Conservation (phyloP, 2,329 filamentous ascomycete genomes). For the Aspergillus piperis region DNA sequence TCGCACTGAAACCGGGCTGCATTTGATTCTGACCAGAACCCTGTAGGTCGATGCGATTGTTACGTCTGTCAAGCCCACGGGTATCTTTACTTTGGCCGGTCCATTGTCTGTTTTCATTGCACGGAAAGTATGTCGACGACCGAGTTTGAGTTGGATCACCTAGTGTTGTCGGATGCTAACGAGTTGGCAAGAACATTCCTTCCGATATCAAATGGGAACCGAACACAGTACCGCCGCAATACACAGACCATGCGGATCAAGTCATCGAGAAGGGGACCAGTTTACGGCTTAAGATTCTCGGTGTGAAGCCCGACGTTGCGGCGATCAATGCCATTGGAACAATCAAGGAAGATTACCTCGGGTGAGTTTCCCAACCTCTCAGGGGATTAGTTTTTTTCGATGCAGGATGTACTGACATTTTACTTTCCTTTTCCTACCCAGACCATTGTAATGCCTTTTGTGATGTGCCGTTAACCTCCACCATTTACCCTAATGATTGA, state of each 20-base stretch:
- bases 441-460: slow-evolving; percentile 34
- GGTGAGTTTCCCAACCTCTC: slow-evolving; percentile 35
- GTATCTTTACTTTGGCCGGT: slow-evolving; percentile 65
- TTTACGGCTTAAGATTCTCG: slow-evolving; percentile 90
- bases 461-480: slow-evolving; percentile 23
- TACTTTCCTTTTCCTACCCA: slow-evolving; percentile 8
- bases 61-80: slow-evolving; percentile 84
- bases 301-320: slow-evolving; percentile 87
- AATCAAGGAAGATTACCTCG: slow-evolving; percentile 73
- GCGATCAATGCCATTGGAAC: slow-evolving; percentile 97
- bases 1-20: background rate
- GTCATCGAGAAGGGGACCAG: slow-evolving; percentile 93
- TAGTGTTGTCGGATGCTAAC: slow-evolving; percentile 18
- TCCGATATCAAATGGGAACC: slow-evolving; percentile 90
- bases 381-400: background rate
- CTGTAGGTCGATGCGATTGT: slow-evolving; percentile 88
- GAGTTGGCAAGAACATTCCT: slow-evolving; percentile 62
- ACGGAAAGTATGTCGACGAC: slow-evolving; percentile 65
- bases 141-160: slow-evolving; percentile 2
- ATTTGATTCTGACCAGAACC: slow-evolving; percentile 30
- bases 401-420: slow-evolving; percentile 15
- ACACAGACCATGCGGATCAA: slow-evolving; percentile 91
- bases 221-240: slow-evolving; percentile 94
- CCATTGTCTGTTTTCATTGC: slow-evolving; percentile 53
- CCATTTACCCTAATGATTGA: slow-evolving; percentile 11